Evolutionary conservation across 129 eudicot genomes (phyloP), one percentile per base, ranked within the genome.

Genomic region (Lactuca sativa): DNA sequence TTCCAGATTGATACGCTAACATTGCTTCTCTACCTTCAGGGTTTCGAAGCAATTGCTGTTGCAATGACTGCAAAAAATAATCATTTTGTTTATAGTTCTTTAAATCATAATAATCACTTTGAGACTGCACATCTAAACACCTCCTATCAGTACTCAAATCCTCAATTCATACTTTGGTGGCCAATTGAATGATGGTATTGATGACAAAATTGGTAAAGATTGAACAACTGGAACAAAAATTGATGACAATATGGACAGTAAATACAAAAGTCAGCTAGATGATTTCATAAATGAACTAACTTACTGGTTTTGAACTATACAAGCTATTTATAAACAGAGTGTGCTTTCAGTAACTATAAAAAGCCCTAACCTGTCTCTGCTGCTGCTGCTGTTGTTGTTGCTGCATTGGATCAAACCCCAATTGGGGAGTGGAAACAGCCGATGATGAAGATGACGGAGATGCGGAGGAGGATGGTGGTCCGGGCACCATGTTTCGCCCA

Each of bases 401-500:
- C 79, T 67, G 71, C 77, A 79, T 80, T 63, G 85, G 89, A 56
- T 85, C 82, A 70, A 87, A 62, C 52, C 70, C 95, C 65, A 86
- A 73, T 21, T 86, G 88, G 13, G 87, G 86, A 6, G 86, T 66
- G 4, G 95, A 80, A 30, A 80, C 88, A 4, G 95, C 87, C 36
- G 95, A 87, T 2, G 97, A 88, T 4, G 97, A 91, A 2, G 97
- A 91, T 18, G 97, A 71, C 74, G 97, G 92, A 32, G 97, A 88
- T 18, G 89, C 91, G 21, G 97, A 83, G 61, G 95, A 81, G 25
- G 97, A 86, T 64, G 88, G 85, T 36, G 77, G 85, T 70, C 82
- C 90, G 76, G 74, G 65, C 84, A 43, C 92, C 90, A 49, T 68
- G 66, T 61, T 78, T 17, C 82, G 82, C 21, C 82, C 82, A 65